Evolutionary conservation across 257 asterid genomes (phyloP).

Genomic region (Primulina huaijiensis): DNA sequence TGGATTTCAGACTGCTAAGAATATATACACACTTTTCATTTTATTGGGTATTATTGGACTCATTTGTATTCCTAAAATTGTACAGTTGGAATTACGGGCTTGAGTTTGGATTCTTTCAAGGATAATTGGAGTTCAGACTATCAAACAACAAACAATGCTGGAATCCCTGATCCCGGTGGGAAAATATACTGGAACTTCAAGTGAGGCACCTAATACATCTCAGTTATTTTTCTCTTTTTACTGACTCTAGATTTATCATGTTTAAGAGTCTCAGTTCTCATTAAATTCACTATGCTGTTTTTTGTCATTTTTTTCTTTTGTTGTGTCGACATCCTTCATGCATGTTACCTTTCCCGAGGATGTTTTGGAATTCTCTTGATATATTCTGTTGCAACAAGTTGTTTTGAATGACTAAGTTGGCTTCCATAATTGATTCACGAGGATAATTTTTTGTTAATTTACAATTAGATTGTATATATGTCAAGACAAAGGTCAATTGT

Average conservation of each 20-base stretch:
- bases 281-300: conserved; percentile 13
- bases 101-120: conserved; percentile 71
- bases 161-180: conserved; percentile 94
- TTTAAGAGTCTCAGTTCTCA: conserved; percentile 9
- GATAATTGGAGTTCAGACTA: conserved; percentile 81
- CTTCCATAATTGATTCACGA: neutral
- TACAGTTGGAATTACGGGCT: conserved; percentile 91
- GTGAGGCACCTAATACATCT: conserved; percentile 48
- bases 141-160: conserved; percentile 91
- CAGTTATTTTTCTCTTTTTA: conserved; percentile 15
- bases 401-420: conserved; percentile 4
- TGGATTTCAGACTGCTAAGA: neutral
- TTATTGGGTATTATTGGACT: conserved; percentile 25
- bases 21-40: neutral
- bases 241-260: conserved; percentile 15
- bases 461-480: conserved; percentile 11
- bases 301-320: conserved; percentile 4
- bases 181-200: conserved; percentile 81
- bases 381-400: neutral
- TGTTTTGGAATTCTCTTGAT: neutral
- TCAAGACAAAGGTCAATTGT: conserved; percentile 5
- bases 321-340: neutral
- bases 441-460: conserved; percentile 5
- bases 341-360: conserved; percentile 15
- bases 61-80: conserved; percentile 33